Evolutionary conservation across 129 eudicot species (phyloP).

Genomic region (Arctium lappa): DNA sequence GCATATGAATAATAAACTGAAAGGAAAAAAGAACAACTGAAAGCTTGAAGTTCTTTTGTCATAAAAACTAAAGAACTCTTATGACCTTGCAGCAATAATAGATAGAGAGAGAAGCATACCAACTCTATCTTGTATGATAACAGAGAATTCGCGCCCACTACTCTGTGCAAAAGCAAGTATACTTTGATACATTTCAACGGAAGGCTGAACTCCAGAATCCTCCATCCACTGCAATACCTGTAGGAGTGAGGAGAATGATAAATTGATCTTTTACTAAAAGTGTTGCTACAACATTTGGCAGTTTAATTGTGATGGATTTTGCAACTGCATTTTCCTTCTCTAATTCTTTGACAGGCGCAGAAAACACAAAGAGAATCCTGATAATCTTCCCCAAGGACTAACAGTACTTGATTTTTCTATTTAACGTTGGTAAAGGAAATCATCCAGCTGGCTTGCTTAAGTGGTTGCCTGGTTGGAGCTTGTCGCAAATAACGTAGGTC

Average conservation of each 20-base stretch:
- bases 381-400: neutral
- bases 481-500: too few relatives aligned
- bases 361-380: too few relatives aligned
- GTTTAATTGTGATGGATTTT: neutral
- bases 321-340: neutral
- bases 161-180: conserved; percentile 60
- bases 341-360: neutral
- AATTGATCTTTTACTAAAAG: neutral
- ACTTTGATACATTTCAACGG: conserved; percentile 48
- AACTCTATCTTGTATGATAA: conserved; percentile 51
- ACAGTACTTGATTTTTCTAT: too few relatives aligned
- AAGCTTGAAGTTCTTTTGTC: neutral
- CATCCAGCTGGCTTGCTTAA: too few relatives aligned
- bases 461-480: too few relatives aligned
- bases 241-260: neutral
- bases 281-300: neutral
- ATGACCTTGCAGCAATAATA: neutral
- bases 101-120: conserved; percentile 44
- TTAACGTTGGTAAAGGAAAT: too few relatives aligned
- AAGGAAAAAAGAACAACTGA: neutral
- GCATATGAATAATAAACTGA: too few relatives aligned
- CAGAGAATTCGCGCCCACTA: conserved; percentile 51
- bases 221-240: conserved; percentile 98
- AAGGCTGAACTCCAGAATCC: conserved; percentile 66
- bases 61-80: neutral